phyloP scores from a whole-genome alignment of 2,329 filamentous ascomycete species.

The Exophiala spinifera region DNA sequence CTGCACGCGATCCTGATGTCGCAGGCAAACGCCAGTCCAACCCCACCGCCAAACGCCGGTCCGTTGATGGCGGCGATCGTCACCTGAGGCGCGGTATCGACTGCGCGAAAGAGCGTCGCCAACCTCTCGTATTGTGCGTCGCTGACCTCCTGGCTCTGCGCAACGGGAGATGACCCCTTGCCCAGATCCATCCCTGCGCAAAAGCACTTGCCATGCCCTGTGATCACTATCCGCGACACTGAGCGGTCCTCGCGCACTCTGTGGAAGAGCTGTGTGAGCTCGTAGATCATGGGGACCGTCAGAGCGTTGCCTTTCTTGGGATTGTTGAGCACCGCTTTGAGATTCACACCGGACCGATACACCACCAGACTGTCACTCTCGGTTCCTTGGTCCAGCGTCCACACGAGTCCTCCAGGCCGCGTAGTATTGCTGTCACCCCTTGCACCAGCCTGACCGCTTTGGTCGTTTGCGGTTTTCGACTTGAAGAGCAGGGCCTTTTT shows the following conservation, averaged over 20 bases:
- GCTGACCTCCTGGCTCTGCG: conserved; percentile 20
- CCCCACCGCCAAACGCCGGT: conserved; percentile 44
- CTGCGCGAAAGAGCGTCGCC: conserved; percentile 36
- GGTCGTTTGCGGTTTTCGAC: too few species aligned
- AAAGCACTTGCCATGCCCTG: conserved; percentile 23
- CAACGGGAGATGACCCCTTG: conserved; percentile 30
- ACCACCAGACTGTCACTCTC: conserved; percentile 32
- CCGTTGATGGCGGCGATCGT: conserved; percentile 45
- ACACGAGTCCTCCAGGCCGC: too few species aligned
- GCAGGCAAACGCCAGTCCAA: conserved; percentile 44
- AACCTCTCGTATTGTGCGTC: conserved; percentile 22
- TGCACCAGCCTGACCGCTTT: too few species aligned
- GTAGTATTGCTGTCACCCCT: too few species aligned
- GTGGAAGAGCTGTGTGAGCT: conserved; percentile 34
- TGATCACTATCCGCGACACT: conserved; percentile 32
- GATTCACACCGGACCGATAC: conserved; percentile 31
- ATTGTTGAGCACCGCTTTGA: conserved; percentile 33
- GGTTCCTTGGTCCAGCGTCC: conserved; percentile 25
- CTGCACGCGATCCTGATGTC: conserved; percentile 36
- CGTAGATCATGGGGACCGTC: conserved; percentile 37
- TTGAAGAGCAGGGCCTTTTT: conserved; percentile 2
- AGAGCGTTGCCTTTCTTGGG: conserved; percentile 42
- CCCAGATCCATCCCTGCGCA: conserved; percentile 27
- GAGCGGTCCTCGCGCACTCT: conserved; percentile 27
- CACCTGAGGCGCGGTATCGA: conserved; percentile 41